Evolutionary conservation across 371 early-diverging fungal species (phyloP).

Genomic region (Actinomucor elegans): DNA sequence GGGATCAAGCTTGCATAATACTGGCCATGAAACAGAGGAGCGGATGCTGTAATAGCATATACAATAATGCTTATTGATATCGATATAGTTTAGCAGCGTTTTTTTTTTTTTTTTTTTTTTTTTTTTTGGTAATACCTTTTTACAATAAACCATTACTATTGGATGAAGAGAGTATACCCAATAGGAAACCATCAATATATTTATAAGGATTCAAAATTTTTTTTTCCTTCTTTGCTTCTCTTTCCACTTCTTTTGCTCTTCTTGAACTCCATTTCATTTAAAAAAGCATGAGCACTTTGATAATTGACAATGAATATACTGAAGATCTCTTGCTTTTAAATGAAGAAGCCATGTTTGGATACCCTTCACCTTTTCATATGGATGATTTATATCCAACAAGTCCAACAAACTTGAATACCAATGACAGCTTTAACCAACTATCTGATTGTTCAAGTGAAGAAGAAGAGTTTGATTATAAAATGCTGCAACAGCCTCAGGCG

Average conservation of each 20-base stretch:
- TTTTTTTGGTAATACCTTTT: too few species aligned
- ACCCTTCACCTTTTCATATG: slow-evolving; percentile 1
- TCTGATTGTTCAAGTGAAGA: slow-evolving; percentile 19
- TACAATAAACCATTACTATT: too few species aligned
- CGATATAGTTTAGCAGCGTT: too few species aligned
- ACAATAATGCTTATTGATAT: too few species aligned
- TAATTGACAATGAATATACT: slow-evolving; percentile 4
- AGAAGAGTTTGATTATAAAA: slow-evolving; percentile 14
- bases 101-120: too few species aligned
- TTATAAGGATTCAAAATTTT: too few species aligned
- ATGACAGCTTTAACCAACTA: neutral
- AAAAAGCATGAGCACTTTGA: slow-evolving; percentile 1
- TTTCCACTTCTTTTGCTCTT: neutral
- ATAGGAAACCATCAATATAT: too few species aligned
- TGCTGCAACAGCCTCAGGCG: slow-evolving; percentile 16
- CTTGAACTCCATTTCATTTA: neutral
- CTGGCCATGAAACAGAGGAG: too few species aligned
- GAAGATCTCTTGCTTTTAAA: slow-evolving; percentile 11
- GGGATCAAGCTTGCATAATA: too few species aligned
- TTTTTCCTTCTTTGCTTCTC: neutral
- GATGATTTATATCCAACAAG: slow-evolving; percentile 2
- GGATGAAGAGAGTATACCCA: too few species aligned
- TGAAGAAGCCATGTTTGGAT: slow-evolving; percentile 5
- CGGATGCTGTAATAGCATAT: too few species aligned
- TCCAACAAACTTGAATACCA: neutral